A percentile compares a stretch with the other conserved stretches of the same genome.
Evolutionary conservation across 805 yeast genomes (phyloP).

Genomic region (Lachancea sp.): DNA sequence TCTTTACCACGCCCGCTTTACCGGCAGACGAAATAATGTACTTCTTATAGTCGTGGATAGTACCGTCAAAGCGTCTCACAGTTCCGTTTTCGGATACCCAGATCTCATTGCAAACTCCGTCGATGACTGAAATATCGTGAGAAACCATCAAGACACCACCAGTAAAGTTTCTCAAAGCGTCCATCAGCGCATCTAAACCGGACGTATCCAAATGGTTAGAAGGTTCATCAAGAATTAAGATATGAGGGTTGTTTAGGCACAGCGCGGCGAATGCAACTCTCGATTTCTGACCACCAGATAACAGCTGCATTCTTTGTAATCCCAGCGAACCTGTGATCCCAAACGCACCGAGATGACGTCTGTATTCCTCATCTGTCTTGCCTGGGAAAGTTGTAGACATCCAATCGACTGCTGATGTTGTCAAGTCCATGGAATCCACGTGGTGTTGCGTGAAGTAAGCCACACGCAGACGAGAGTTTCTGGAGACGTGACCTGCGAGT

Average conservation of each 20-base stretch:
- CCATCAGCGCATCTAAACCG: constrained; percentile 92
- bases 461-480: constrained; percentile 80
- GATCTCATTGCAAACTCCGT: constrained; percentile 83
- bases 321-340: constrained; percentile 96
- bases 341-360: constrained; percentile 93
- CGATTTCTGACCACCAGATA: constrained; percentile 98
- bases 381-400: constrained; percentile 87
- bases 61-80: constrained; percentile 73
- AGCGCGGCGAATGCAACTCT: constrained; percentile 97
- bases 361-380: constrained; percentile 89
- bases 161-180: constrained; percentile 77
- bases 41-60: constrained; percentile 82
- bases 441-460: constrained; percentile 99
- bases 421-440: constrained; percentile 93
- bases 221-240: constrained; percentile 92
- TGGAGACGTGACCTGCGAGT: constrained; percentile 65
- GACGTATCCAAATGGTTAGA: constrained; percentile 97
- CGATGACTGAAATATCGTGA: constrained; percentile 90
- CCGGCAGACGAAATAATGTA: constrained; percentile 75
- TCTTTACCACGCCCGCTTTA: constrained; percentile 83
- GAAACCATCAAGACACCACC: constrained; percentile 98
- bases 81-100: constrained; percentile 91
- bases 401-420: constrained; percentile 86
- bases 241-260: constrained; percentile 84
- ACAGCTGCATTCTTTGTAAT: constrained; percentile 76